Evolutionary conservation across 768 basidiomycete species (phyloP), one percentile per base, ranked within the genome.

Genomic region (Serendipita vermifera): DNA sequence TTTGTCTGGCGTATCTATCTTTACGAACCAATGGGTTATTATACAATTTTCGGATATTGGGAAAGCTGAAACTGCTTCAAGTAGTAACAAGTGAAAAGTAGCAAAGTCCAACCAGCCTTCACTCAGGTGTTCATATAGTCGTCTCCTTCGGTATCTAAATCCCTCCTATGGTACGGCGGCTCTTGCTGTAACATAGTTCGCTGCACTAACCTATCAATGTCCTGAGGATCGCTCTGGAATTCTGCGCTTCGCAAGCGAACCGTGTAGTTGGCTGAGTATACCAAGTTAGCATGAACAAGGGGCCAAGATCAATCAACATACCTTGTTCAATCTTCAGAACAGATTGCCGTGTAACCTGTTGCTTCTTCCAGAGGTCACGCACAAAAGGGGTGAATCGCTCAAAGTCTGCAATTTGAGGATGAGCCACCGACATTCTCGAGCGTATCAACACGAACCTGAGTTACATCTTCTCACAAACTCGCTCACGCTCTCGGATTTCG

Each of bases 321-420:
- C 93, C 90, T 63, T 84, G 79, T 75, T 99, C 94, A 53, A 98
- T 93, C 70, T 98, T 99, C 64, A 82, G 79, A 5, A 99, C 74
- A n/a, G 90, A 94, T 62, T 87, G 81, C 2, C 75, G 70, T 0
- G 92, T 94, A 15, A 94, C 87, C 2, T 71, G 66, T 65, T 96
- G 91, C 70, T 99, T 99, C 72, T 88, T 93, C 55, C 74, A 73
- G 38, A 99, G 72, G 43, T 85, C 83, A 39, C 74, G 75, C 48
- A 89, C 74, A 63, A 81, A 74, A 0, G 85, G 81, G 1, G 81
- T 79, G 60, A 88, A 77, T 11, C 71, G 74, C 63, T 93, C 91
- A 64, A 94, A 88, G 63, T 85, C 92, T 85, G 62, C 57, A 39
- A 15, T 26, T 33, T 55, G 15, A 27, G 48, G n/a, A 17, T 41